Percentiles rank a stretch among this genome's conserved stretches.
Conservation (phyloP, 495 filamentous ascomycete genomes). For the Tuber umbilicatum region DNA sequence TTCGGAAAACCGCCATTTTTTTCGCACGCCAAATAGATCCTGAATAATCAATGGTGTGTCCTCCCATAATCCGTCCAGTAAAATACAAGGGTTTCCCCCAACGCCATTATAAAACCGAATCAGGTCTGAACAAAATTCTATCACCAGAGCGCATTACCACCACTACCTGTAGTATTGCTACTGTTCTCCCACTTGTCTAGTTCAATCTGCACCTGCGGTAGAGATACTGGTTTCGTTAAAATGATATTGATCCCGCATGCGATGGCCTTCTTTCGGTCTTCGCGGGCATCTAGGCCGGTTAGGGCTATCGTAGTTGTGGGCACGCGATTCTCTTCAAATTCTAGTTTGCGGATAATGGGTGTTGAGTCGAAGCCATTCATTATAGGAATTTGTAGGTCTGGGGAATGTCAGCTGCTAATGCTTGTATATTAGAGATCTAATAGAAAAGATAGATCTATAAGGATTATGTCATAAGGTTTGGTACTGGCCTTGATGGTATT, state of each 20-base stretch:
- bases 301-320: neutral
- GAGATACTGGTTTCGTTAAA: neutral
- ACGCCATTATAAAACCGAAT: neutral
- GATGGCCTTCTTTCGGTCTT: neutral
- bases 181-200: neutral
- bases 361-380: neutral
- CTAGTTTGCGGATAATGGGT: neutral
- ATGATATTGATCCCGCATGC: neutral
- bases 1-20: too few relatives aligned
- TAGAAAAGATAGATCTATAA: neutral
- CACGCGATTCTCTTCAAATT: neutral
- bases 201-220: neutral
- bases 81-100: neutral
- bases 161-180: neutral
- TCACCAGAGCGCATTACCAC: neutral
- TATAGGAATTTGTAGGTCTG: neutral
- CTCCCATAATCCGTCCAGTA: neutral
- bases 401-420: neutral
- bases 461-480: neutral
- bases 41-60: too few relatives aligned
- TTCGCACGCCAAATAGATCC: too few relatives aligned
- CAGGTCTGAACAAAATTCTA: neutral
- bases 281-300: neutral
- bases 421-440: neutral
- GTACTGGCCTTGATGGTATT: neutral